Evolutionary conservation across 768 basidiomycete species (phyloP).

Genomic region (Phlebiopsis gigantea): DNA sequence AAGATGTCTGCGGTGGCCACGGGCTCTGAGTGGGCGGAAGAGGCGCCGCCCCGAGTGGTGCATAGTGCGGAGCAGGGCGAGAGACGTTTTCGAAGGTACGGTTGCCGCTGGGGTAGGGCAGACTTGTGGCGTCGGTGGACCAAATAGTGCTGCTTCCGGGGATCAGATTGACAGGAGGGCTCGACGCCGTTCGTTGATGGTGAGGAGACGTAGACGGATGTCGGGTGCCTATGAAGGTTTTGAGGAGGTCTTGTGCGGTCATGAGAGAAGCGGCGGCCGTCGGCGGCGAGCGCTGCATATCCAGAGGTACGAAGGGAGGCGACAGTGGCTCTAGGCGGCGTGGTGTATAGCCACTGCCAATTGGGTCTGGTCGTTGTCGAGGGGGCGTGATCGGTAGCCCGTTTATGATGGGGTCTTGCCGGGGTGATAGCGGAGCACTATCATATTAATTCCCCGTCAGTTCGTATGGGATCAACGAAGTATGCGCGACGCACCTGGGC

Average conservation of each 20-base stretch:
- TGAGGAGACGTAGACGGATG: slow-evolving; percentile 19
- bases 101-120: slow-evolving; percentile 9
- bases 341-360: slow-evolving; percentile 5
- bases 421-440: slow-evolving; percentile 7
- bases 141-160: slow-evolving; percentile 62
- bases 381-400: slow-evolving; percentile 4
- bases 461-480: background rate
- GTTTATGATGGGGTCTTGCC: slow-evolving; percentile 24
- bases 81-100: background rate
- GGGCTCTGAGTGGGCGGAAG: slow-evolving; percentile 2
- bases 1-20: background rate
- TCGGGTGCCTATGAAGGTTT: slow-evolving; percentile 41
- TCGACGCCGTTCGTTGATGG: slow-evolving; percentile 22
- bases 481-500: slow-evolving; percentile 41
- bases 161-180: slow-evolving; percentile 43
- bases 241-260: slow-evolving; percentile 66
- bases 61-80: background rate
- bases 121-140: slow-evolving; percentile 40
- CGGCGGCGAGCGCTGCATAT: slow-evolving; percentile 2
- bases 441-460: background rate
- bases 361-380: background rate
- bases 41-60: background rate
- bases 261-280: slow-evolving; percentile 24
- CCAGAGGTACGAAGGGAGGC: background rate
- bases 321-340: slow-evolving; percentile 5